Evolutionary conservation across 2,329 filamentous ascomycete species (phyloP), one percentile per base, ranked within the genome.

Genomic region (Cladophialophora exuberans): DNA sequence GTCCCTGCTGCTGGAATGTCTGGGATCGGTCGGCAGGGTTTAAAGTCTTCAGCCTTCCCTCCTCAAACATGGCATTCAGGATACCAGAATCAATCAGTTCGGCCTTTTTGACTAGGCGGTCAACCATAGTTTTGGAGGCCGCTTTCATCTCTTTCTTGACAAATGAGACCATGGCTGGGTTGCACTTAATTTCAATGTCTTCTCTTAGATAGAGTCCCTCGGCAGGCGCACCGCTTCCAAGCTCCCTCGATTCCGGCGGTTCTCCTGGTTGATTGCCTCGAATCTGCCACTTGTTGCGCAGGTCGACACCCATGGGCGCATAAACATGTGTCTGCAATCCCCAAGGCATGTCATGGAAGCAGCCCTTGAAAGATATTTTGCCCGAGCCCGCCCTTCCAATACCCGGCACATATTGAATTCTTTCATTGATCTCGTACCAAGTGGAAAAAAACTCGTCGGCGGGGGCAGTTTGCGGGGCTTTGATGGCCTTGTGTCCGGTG

Each of bases 301-400:
- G 86, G 59, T 94, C 85, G 48, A 95, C 79, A 5, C 89, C 89
- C 67, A 90, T 82, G 1, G 91, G 89, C 2, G 90, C 90, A 66
- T 90, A 93, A 65, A 86, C 85, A 69, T 95, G 90, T 7, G 90
- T 95, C 73, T 91, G 86, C 22, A 96, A 71, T 5, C 90, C 90
- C 57, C 82, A 77, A 2, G 84, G 76, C 28, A 90, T 77, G 66
- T 95, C 83, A 70, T 90, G 83, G 69, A 96, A 95, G 64, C 88
- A 89, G 52, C 84, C 88, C 31, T 87, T 89, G 76, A 95, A 96
- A 18, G 80, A 84, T 54, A 95, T 80, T 64, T 88, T 84, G 59
- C 87, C 83, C 3, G 62, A 56, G 7, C 62, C 63, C 17, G 60
- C 45, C 31, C 46, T 65, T 5, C 63, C 63, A 25, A 64, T 59